Evolutionary conservation across 1,284 basidiomycete genomes (phyloP).

Genomic region (Cutaneotrichosporon cavernicola): DNA sequence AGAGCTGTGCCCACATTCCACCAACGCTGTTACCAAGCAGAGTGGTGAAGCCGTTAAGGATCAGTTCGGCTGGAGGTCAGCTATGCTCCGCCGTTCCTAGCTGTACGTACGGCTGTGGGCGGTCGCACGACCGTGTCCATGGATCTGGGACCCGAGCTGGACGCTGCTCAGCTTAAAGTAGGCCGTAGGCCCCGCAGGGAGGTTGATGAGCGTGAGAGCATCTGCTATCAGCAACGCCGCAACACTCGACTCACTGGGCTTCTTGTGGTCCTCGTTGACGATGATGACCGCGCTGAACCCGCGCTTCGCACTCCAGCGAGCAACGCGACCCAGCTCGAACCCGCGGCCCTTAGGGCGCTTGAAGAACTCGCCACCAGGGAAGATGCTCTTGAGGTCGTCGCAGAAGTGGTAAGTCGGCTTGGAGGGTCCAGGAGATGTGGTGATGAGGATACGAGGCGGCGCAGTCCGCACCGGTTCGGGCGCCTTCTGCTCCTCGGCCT

Average conservation of each 20-base stretch:
- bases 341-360: slow-evolving; percentile 86
- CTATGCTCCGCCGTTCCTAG: neutral
- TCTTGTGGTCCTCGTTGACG: slow-evolving; percentile 90
- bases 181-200: slow-evolving; percentile 90
- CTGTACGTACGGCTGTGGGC: slow-evolving; percentile 59
- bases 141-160: slow-evolving; percentile 79
- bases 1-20: slow-evolving; percentile 89
- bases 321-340: slow-evolving; percentile 89
- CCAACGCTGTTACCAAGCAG: slow-evolving; percentile 90
- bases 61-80: slow-evolving; percentile 67
- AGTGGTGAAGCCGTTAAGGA: slow-evolving; percentile 93
- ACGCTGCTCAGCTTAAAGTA: slow-evolving; percentile 94
- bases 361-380: slow-evolving; percentile 93
- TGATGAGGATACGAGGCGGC: slow-evolving; percentile 83
- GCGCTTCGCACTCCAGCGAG: slow-evolving; percentile 86
- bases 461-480: slow-evolving; percentile 53
- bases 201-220: slow-evolving; percentile 84
- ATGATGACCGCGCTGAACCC: slow-evolving; percentile 81
- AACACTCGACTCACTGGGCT: slow-evolving; percentile 67
- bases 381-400: slow-evolving; percentile 84
- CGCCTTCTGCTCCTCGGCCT: slow-evolving; percentile 22
- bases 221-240: slow-evolving; percentile 57
- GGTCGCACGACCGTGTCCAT: slow-evolving; percentile 86
- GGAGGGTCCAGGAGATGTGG: slow-evolving; percentile 82
- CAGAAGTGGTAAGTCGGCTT: slow-evolving; percentile 82